A percentile compares a stretch with the other conserved stretches of the same genome.
Evolutionary conservation across 2,329 filamentous ascomycete species (phyloP).

Genomic region (Pseudogymnoascus sp.): DNA sequence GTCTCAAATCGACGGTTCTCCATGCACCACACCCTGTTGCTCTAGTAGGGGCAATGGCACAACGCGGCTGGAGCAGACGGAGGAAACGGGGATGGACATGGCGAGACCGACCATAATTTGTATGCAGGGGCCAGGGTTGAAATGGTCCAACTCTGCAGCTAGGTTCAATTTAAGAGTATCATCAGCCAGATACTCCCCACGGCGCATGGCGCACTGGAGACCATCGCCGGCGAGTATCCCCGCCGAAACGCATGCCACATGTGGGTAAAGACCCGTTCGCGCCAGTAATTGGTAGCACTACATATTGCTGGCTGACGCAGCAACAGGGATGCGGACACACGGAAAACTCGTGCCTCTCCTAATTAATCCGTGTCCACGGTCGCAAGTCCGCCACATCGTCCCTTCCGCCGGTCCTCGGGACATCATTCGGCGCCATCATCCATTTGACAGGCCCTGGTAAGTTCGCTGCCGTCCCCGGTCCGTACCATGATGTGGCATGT

Average conservation of each 20-base stretch:
- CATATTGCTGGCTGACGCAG: conserved; percentile 2
- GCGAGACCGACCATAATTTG: not conserved
- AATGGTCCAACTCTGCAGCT: not conserved
- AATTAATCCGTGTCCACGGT: not conserved
- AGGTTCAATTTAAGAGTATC: not conserved
- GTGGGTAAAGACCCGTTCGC: not conserved
- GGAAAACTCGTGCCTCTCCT: not conserved
- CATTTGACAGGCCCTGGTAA: not conserved
- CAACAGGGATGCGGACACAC: not conserved
- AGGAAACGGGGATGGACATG: not conserved
- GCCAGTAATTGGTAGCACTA: not conserved
- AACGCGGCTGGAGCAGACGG: not conserved
- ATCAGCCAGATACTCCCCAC: not conserved
- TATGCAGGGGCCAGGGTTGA: not conserved
- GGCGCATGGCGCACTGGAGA: not conserved
- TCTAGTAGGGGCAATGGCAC: not conserved
- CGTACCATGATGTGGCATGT: not conserved
- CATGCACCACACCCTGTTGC: not conserved
- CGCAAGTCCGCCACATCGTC: not conserved
- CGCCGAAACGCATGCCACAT: not conserved
- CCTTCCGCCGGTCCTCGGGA: not conserved
- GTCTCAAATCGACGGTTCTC: not conserved
- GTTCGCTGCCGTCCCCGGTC: not conserved
- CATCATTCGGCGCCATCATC: not conserved
- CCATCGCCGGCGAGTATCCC: not conserved